These are phyloP conservation scores for Diaporthe vaccinii DNA, from an alignment of 2,329 filamentous ascomycete genomes.

Conservation along the genomic window DNA sequence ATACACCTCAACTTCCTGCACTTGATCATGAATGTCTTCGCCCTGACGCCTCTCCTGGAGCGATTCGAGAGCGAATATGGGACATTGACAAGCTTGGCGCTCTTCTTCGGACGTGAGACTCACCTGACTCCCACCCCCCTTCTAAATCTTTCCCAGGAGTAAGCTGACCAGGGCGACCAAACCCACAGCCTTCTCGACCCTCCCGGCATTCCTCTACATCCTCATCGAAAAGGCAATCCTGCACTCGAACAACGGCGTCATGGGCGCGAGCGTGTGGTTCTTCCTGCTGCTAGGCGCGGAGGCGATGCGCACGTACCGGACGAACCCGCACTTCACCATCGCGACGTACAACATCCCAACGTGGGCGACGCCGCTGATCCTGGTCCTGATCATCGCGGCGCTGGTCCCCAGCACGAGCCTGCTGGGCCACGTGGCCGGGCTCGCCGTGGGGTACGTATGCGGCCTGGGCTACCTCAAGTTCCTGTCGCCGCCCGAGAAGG, in stretches of 20 bases:
- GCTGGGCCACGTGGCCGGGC: constrained; percentile 85
- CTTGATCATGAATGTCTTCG: constrained; percentile 81
- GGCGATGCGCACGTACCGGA: constrained; percentile 85
- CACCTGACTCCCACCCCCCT: neutral
- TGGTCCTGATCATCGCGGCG: constrained; percentile 80
- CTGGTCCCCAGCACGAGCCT: constrained; percentile 87
- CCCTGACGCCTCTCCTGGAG: constrained; percentile 89
- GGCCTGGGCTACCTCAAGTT: constrained; percentile 91
- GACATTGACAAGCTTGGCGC: constrained; percentile 85
- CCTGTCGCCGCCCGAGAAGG: constrained; percentile 89
- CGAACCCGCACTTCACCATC: constrained; percentile 82
- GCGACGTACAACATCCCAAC: constrained; percentile 81
- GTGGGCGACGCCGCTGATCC: constrained; percentile 88
- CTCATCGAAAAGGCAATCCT: constrained; percentile 82
- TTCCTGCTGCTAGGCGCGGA: constrained; percentile 90
- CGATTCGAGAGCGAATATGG: constrained; percentile 94
- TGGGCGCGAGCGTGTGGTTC: constrained; percentile 93
- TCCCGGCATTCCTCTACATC: constrained; percentile 87
- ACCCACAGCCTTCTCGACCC: constrained; percentile 77
- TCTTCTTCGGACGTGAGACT: constrained; percentile 92
- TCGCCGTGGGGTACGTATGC: constrained; percentile 88
- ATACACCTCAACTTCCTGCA: constrained; percentile 88
- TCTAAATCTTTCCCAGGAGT: neutral
- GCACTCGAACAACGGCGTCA: constrained; percentile 77
- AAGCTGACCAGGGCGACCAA: constrained; percentile 26